Conservation (phyloP, 495 filamentous ascomycete genomes). For the Podospora didyma region DNA sequence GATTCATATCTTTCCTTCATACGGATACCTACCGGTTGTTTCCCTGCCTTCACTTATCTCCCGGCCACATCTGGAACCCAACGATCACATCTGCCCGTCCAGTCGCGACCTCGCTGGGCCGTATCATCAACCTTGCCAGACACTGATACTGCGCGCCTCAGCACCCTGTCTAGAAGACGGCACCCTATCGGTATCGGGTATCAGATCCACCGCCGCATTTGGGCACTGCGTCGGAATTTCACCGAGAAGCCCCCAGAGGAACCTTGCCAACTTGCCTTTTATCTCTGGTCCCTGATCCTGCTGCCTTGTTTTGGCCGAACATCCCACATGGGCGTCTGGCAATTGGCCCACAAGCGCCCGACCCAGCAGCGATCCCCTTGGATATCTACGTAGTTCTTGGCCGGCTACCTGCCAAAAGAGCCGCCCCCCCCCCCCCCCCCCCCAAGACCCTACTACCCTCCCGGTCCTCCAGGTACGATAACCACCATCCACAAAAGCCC, state of each 20-base stretch:
- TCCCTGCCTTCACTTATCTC: conserved; percentile 20
- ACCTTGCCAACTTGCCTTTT: conserved; percentile 20
- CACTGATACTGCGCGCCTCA: conserved; percentile 13
- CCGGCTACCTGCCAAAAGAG: conserved; percentile 16
- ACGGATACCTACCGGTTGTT: background rate
- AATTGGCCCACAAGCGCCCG: conserved; percentile 15
- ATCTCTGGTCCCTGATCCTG: conserved; percentile 21
- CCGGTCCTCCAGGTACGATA: conserved; percentile 8
- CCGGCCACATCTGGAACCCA: conserved; percentile 25
- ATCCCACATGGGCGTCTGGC: conserved; percentile 22
- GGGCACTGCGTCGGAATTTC: conserved; percentile 25
- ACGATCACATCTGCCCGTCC: conserved; percentile 11
- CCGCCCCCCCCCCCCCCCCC: conserved; percentile 6
- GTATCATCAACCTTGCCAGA: conserved; percentile 21
- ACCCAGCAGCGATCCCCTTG: conserved; percentile 3
- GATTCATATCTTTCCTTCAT: background rate
- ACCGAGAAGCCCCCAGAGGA: conserved; percentile 20
- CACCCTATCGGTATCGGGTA: conserved; percentile 12
- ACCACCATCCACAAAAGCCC: conserved; percentile 16
- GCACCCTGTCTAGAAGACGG: conserved; percentile 25
- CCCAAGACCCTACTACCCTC: background rate
- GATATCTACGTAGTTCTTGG: conserved; percentile 13
- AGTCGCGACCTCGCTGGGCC: conserved; percentile 8
- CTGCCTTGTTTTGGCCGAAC: conserved; percentile 19
- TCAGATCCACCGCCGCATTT: conserved; percentile 29